A percentile compares a stretch with the other conserved stretches of the same genome.
phyloP scores from a whole-genome alignment of 2,329 filamentous ascomycete genomes.

The Pochonia chlamydosporia region DNA sequence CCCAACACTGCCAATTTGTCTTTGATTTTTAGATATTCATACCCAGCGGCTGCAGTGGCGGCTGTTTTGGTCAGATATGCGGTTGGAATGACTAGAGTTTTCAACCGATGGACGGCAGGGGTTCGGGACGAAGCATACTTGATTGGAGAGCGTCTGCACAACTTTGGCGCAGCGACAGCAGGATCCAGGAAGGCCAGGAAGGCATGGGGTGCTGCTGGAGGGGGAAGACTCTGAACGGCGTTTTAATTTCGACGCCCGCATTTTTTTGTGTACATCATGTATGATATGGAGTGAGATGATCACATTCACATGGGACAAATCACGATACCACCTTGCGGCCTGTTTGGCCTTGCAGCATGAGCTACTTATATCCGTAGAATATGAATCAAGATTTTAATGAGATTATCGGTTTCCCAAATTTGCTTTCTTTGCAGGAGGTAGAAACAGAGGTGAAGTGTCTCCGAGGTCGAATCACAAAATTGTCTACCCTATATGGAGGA shows the following conservation, averaged over 20 bases:
- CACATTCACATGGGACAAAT: not conserved
- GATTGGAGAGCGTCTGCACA: constrained; percentile 90
- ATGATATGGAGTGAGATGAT: constrained; percentile 1
- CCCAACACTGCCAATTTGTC: constrained; percentile 22
- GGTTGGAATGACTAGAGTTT: constrained; percentile 51
- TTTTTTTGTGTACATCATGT: not conserved
- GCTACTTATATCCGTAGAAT: too few species aligned
- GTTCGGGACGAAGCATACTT: constrained; percentile 94
- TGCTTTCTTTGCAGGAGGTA: too few species aligned
- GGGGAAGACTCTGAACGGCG: constrained; percentile 11
- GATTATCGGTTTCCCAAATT: too few species aligned
- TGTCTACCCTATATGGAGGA: too few species aligned
- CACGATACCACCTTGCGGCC: too few species aligned
- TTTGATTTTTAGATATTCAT: constrained; percentile 55
- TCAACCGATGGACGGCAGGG: constrained; percentile 70
- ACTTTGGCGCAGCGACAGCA: constrained; percentile 60
- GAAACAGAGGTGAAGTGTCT: too few species aligned
- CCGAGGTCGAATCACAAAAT: too few species aligned
- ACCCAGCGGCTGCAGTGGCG: constrained; percentile 57
- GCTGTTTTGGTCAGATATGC: constrained; percentile 36
- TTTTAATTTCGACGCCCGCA: not conserved
- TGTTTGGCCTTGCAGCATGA: too few species aligned
- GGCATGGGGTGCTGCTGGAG: constrained; percentile 30
- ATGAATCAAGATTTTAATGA: too few species aligned
- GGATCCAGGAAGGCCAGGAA: constrained; percentile 28